A percentile compares a stretch with the other conserved stretches of the same genome.
Conservation (phyloP, 2,329 filamentous ascomycete species). For the Arthrocladium fulminans region DNA sequence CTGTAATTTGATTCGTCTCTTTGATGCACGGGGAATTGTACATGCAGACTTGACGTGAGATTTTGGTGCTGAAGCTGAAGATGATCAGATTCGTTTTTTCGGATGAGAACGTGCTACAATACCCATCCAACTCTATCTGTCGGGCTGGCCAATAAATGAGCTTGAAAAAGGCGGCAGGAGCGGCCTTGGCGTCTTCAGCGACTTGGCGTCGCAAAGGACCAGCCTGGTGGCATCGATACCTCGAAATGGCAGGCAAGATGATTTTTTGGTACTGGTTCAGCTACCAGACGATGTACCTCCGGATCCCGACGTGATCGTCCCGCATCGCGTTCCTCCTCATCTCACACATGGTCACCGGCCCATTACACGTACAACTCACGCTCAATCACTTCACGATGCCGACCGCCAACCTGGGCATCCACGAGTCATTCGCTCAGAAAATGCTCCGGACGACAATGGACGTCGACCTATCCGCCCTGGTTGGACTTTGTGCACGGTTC, state of each 20-base stretch:
- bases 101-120: no score
- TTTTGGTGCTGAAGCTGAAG: no score
- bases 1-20: no score
- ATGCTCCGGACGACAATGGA: slow-evolving; percentile 94
- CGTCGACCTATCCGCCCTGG: slow-evolving; percentile 76
- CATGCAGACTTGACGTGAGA: no score
- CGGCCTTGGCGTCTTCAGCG: no score
- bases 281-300: slow-evolving; percentile 66
- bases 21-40: no score
- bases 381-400: slow-evolving; percentile 94
- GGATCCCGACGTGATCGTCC: slow-evolving; percentile 58
- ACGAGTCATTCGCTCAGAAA: slow-evolving; percentile 79
- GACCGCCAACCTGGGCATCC: slow-evolving; percentile 70
- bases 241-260: slow-evolving; percentile 64
- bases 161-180: no score
- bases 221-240: slow-evolving; percentile 72
- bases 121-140: no score
- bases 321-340: slow-evolving; percentile 67
- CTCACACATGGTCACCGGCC: slow-evolving; percentile 70
- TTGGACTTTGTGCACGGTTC: slow-evolving; percentile 82
- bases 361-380: slow-evolving; percentile 81
- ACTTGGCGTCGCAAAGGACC: slow-evolving; percentile 63
- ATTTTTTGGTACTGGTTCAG: slow-evolving; percentile 85
- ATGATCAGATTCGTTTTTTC: no score
- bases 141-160: no score